Evolutionary conservation across 139 green algal species (phyloP).

Genomic region (Volvox africanus): DNA sequence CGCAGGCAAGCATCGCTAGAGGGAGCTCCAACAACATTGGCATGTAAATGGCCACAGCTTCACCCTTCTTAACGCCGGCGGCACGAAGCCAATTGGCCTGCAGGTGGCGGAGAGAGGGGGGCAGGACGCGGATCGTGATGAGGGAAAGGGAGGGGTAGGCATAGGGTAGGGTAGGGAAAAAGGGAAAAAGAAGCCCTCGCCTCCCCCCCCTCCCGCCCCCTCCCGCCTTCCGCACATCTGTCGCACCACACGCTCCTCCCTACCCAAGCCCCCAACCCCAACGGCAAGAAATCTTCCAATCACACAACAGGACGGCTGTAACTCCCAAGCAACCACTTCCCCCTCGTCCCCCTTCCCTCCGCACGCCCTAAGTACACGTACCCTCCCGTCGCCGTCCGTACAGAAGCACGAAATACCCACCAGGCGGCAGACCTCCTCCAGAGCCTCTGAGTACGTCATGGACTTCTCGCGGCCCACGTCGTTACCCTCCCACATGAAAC

Average conservation of each 20-base stretch:
- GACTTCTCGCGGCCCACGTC: slow-evolving; percentile 68
- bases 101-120: neutral
- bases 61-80: slow-evolving; percentile 86
- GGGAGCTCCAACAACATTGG: slow-evolving; percentile 96
- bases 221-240: neutral
- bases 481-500: slow-evolving; percentile 92
- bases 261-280: neutral
- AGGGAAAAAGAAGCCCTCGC: neutral
- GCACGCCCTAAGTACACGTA: neutral
- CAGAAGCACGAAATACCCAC: slow-evolving; percentile 44
- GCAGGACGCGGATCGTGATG: neutral
- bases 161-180: neutral
- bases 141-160: neutral
- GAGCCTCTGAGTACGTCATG: slow-evolving; percentile 86
- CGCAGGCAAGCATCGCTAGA: slow-evolving; percentile 93
- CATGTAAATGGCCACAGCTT: slow-evolving; percentile 94
- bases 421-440: slow-evolving; percentile 78
- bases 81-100: slow-evolving; percentile 91
- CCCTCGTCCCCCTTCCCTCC: neutral
- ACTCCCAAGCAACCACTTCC: too few relatives aligned
- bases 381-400: neutral
- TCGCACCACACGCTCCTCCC: neutral
- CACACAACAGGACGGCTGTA: too few relatives aligned
- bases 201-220: too few relatives aligned
- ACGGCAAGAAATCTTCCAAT: neutral